A percentile compares a stretch with the other conserved stretches of the same genome.
Conservation (phyloP, 2,329 filamentous ascomycete species). For the Colletotrichum orbiculare region DNA sequence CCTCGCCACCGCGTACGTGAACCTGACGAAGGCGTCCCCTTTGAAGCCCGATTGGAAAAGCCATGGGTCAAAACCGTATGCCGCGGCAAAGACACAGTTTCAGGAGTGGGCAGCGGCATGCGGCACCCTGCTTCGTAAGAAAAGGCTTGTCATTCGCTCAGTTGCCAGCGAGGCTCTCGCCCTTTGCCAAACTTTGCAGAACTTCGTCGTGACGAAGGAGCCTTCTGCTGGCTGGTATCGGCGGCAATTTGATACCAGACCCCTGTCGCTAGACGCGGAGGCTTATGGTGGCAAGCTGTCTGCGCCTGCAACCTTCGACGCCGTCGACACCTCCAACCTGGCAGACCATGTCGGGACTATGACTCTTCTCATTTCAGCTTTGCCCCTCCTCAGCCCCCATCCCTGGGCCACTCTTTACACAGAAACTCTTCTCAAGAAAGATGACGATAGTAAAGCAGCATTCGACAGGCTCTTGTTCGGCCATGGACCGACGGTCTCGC, state of each 20-base stretch:
- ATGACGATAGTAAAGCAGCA: constrained; percentile 42
- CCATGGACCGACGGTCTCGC: constrained; percentile 56
- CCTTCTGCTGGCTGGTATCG: constrained; percentile 54
- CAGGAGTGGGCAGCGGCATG: constrained; percentile 53
- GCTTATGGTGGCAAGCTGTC: constrained; percentile 50
- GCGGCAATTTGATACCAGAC: constrained; percentile 50
- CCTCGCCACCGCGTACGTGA: constrained; percentile 59
- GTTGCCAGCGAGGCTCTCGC: constrained; percentile 59
- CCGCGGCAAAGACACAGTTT: constrained; percentile 58
- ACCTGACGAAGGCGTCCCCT: constrained; percentile 52
- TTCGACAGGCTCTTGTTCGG: constrained; percentile 58
- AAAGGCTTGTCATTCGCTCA: constrained; percentile 54
- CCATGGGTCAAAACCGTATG: constrained; percentile 41
- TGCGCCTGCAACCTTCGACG: constrained; percentile 60
- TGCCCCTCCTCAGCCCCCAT: constrained; percentile 57
- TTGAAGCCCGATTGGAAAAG: constrained; percentile 42
- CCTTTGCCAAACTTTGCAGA: constrained; percentile 64
- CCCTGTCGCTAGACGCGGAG: constrained; percentile 53
- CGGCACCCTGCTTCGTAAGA: constrained; percentile 45
- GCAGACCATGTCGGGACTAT: constrained; percentile 52
- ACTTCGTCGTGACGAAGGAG: constrained; percentile 44
- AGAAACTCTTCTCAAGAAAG: constrained; percentile 35
- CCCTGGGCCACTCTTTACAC: constrained; percentile 60
- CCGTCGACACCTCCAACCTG: constrained; percentile 65
- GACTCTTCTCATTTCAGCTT: constrained; percentile 52